Base-by-base conservation (phyloP, 345 rosid genomes). In the Raphanus raphanistrum region DNA sequence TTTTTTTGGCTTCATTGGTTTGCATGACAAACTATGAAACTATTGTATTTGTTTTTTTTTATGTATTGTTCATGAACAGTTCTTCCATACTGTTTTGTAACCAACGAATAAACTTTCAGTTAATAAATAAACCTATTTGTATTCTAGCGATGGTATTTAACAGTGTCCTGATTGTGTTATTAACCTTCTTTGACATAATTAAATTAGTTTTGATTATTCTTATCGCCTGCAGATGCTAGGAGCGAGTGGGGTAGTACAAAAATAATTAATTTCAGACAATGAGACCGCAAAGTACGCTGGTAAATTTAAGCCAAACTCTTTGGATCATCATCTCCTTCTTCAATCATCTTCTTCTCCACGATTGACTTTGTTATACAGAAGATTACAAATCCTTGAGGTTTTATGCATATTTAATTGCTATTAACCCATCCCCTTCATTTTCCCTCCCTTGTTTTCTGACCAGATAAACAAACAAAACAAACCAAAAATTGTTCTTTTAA, bases 311-410 rank as follows among this genome's bases (percentile, higher is more conserved):
- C 38, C 74, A 57, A 64, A 74, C 76, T 48, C 50, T 4, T 66
- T 79, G 16, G 35, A 68, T 74, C 75, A 68, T 74, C 75, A 67
- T 62, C 70, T 28, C 61, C 78, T 72, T 75, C 54, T 48, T 48
- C 54, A 4, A 41, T 48, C 74, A 35, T 32, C 81, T 12, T 75
- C 70, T 67, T 62, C 81, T 11, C 55, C 76, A 28, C 54, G 54
- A 48, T n/a, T 48, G 54, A 48, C 54, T 48, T 36, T 48, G 54
- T 48, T 45, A 45, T 3, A 45, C 52, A 45, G 4, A 48, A 43
- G 15, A 43, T 43, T 48, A 48, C 55, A 48, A 31, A 28, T 7
- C 58, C 55, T 48, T 48, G 54, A n/a, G 54, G 54, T 48, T 48
- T 48, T 48, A 48, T 48, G 15, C 50, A 43, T 0, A 11, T 4